Percentiles rank a stretch among this genome's conserved stretches.
phyloP scores from a whole-genome alignment of 495 filamentous ascomycete genomes.

The Penicillium goetzii region DNA sequence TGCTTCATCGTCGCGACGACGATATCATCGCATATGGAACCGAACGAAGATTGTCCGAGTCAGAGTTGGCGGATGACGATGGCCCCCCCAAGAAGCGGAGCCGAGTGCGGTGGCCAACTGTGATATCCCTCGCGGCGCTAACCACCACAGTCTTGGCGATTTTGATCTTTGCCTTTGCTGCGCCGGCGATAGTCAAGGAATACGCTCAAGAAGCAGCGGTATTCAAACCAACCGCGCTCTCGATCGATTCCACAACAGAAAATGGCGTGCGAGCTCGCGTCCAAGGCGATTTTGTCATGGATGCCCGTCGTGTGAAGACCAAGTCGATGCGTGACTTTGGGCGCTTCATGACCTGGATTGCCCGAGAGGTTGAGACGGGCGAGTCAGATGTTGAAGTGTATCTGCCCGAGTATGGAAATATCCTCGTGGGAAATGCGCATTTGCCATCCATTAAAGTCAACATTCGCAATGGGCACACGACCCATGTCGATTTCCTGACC shows the following conservation, averaged over 20 bases:
- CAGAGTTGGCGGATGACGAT: background rate
- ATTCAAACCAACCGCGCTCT: conserved; percentile 77
- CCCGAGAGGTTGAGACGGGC: conserved; percentile 68
- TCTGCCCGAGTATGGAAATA: conserved; percentile 79
- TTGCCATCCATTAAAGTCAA: conserved; percentile 74
- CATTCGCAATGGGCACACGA: conserved; percentile 76
- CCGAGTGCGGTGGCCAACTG: conserved; percentile 57
- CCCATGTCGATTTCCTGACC: conserved; percentile 74
- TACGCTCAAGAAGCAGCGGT: conserved; percentile 84
- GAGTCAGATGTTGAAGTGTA: conserved; percentile 74
- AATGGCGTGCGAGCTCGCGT: conserved; percentile 77
- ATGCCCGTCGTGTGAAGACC: conserved; percentile 72
- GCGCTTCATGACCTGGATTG: conserved; percentile 79
- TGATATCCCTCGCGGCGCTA: conserved; percentile 57
- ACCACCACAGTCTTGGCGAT: conserved; percentile 51
- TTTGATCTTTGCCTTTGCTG: conserved; percentile 72
- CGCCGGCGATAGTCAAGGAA: conserved; percentile 76
- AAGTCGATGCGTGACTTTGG: conserved; percentile 73
- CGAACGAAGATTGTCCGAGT: conserved; percentile 20
- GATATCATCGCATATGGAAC: conserved; percentile 41
- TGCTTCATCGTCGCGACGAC: conserved; percentile 44
- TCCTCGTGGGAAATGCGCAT: conserved; percentile 74
- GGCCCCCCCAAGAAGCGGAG: conserved; percentile 31
- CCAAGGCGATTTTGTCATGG: conserved; percentile 77
- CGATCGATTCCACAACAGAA: conserved; percentile 78